phyloP scores from a whole-genome alignment of 805 yeast species.

The Candida montana region DNA sequence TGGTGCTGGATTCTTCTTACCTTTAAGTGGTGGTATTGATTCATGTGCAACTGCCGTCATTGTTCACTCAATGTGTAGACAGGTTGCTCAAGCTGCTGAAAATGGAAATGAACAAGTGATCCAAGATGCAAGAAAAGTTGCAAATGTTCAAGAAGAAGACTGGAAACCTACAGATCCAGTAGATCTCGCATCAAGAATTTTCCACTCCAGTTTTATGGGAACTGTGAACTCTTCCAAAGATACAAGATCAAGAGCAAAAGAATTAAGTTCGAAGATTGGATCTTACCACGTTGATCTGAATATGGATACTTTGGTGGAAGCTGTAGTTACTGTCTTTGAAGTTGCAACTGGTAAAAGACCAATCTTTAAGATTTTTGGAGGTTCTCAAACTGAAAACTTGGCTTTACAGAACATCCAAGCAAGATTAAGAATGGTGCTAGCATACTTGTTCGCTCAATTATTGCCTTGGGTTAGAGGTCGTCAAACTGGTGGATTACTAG shows the following conservation, averaged over 20 bases:
- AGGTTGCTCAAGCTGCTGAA: slow-evolving; percentile 65
- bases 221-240: slow-evolving; percentile 87
- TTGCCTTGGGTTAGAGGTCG: slow-evolving; percentile 90
- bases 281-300: slow-evolving; percentile 88
- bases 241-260: slow-evolving; percentile 78
- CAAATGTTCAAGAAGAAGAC: slow-evolving; percentile 43
- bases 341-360: slow-evolving; percentile 90
- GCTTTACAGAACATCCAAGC: slow-evolving; percentile 98
- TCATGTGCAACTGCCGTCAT: slow-evolving; percentile 96
- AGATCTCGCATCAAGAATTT: slow-evolving; percentile 69
- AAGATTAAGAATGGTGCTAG: slow-evolving; percentile 87
- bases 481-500: slow-evolving; percentile 68
- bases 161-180: slow-evolving; percentile 73
- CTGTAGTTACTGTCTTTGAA: slow-evolving; percentile 73
- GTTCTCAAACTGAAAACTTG: slow-evolving; percentile 82
- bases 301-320: slow-evolving; percentile 77
- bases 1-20: slow-evolving; percentile 88
- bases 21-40: slow-evolving; percentile 96
- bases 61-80: slow-evolving; percentile 88
- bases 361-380: slow-evolving; percentile 87
- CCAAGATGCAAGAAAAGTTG: slow-evolving; percentile 63
- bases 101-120: slow-evolving; percentile 75
- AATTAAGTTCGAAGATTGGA: slow-evolving; percentile 70
- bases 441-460: slow-evolving; percentile 89
- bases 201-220: slow-evolving; percentile 94